Conservation (phyloP, 208 protist genomes). For the Trypanosoma avium region DNA sequence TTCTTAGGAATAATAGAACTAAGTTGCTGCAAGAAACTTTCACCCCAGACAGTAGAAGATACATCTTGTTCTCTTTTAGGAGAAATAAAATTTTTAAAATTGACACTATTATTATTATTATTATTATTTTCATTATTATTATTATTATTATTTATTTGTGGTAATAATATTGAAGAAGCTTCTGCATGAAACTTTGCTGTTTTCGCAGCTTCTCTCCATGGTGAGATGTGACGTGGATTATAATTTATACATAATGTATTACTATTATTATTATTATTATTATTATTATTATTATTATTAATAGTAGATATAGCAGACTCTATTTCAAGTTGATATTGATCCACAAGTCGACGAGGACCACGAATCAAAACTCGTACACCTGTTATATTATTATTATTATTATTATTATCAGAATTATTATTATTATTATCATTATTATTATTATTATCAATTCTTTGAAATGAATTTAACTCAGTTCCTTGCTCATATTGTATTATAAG, state of each 20-base stretch:
- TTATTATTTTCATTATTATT: neutral
- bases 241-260: neutral
- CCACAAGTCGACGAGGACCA: slow-evolving; percentile 2
- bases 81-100: neutral
- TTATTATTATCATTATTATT: neutral
- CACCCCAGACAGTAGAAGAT: slow-evolving; percentile 2
- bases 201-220: neutral
- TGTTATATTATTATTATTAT: neutral
- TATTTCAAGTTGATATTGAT: slow-evolving; percentile 11
- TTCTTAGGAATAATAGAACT: neutral
- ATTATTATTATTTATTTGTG: neutral
- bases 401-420: neutral
- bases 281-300: neutral
- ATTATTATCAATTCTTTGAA: neutral
- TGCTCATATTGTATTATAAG: slow-evolving; percentile 16
- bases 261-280: neutral
- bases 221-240: neutral
- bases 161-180: neutral
- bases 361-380: neutral
- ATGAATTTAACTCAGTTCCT: slow-evolving; percentile 3
- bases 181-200: neutral
- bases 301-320: neutral
- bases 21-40: neutral
- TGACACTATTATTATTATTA: neutral
- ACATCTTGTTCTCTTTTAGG: neutral